Conservation (phyloP, 2,329 filamentous ascomycete species). For the Mariannaea sp. region DNA sequence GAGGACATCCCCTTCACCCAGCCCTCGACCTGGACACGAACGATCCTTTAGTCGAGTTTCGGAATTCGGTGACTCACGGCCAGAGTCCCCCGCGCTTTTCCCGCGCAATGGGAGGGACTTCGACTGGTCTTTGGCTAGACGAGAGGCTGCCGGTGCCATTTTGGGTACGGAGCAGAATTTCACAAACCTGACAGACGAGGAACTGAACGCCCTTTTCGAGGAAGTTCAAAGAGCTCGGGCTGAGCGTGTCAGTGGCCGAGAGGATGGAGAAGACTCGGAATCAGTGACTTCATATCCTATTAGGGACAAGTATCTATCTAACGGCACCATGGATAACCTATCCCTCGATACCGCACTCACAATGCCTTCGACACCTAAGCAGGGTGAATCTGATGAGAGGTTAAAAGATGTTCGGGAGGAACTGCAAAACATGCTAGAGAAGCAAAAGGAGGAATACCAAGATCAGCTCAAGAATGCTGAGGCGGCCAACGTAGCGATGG, state of each 20-base stretch:
- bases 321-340: slow-evolving; percentile 92
- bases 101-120: slow-evolving; percentile 73
- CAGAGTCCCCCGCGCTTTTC: slow-evolving; percentile 77
- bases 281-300: slow-evolving; percentile 86
- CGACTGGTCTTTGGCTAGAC: slow-evolving; percentile 91
- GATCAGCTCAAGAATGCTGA: slow-evolving; percentile 77
- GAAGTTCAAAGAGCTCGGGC: slow-evolving; percentile 89
- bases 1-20: slow-evolving; percentile 62
- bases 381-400: slow-evolving; percentile 75
- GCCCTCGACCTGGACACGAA: slow-evolving; percentile 71
- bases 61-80: slow-evolving; percentile 77
- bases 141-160: slow-evolving; percentile 91
- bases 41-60: slow-evolving; percentile 80
- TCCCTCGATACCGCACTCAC: slow-evolving; percentile 93
- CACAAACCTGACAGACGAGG: slow-evolving; percentile 86
- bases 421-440: slow-evolving; percentile 81
- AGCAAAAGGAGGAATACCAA: slow-evolving; percentile 81
- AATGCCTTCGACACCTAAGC: slow-evolving; percentile 88
- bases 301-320: slow-evolving; percentile 94
- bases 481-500: slow-evolving; percentile 75
- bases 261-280: slow-evolving; percentile 87
- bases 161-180: slow-evolving; percentile 92
- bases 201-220: slow-evolving; percentile 90
- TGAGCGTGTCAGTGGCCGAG: slow-evolving; percentile 70
- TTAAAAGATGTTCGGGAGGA: slow-evolving; percentile 78